These are phyloP conservation scores for Straminergon stramineum DNA, from an alignment of 225 moss, liverwort and hornwort genomes.

Conservation along the genomic window DNA sequence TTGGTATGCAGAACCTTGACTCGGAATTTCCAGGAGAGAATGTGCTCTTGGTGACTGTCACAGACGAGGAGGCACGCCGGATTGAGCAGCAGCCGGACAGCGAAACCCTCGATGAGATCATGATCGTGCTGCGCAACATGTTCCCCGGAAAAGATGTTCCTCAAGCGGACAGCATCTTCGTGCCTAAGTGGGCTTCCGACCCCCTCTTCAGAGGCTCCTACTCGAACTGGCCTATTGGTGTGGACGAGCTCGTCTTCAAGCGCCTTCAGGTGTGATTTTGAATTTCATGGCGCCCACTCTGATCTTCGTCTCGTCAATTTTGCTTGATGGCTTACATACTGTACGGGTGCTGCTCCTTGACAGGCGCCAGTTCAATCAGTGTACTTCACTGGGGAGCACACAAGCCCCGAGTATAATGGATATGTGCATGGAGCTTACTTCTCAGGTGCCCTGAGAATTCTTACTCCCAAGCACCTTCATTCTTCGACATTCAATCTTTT, in stretches of 20 bases:
- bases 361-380: slow-evolving; percentile 47
- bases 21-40: slow-evolving; percentile 57
- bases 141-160: slow-evolving; percentile 43
- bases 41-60: slow-evolving; percentile 65
- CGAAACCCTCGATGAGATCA: slow-evolving; percentile 48
- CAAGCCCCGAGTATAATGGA: slow-evolving; percentile 55
- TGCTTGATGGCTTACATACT: background rate
- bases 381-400: slow-evolving; percentile 79
- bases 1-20: slow-evolving; percentile 50
- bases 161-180: slow-evolving; percentile 35
- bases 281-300: background rate
- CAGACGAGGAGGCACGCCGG: slow-evolving; percentile 75
- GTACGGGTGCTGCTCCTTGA: background rate
- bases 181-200: slow-evolving; percentile 52
- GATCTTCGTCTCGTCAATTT: background rate
- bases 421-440: slow-evolving; percentile 75
- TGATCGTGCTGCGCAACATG: slow-evolving; percentile 59
- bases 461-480: background rate
- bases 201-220: slow-evolving; percentile 51
- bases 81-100: slow-evolving; percentile 64
- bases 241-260: slow-evolving; percentile 35
- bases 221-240: slow-evolving; percentile 88
- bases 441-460: slow-evolving; percentile 11
- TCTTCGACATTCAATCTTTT: background rate
- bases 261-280: slow-evolving; percentile 36